These are phyloP conservation scores for Penicillium salamii DNA, from an alignment of 495 filamentous ascomycete genomes.

Conservation along the genomic window DNA sequence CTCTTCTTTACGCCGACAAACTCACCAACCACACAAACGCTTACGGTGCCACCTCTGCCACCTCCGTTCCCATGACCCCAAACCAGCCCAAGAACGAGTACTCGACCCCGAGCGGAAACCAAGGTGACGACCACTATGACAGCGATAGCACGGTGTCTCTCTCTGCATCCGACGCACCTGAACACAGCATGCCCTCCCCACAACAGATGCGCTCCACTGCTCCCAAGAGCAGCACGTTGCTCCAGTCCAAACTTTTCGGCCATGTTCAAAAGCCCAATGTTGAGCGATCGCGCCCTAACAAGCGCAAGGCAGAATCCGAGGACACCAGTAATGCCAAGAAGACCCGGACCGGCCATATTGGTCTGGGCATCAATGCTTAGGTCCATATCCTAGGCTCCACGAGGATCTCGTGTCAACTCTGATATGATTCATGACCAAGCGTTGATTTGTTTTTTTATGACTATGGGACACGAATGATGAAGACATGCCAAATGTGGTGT, in stretches of 20 bases:
- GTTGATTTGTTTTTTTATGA: constrained; percentile 25
- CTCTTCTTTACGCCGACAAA: constrained; percentile 69
- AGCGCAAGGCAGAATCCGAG: constrained; percentile 57
- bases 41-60: constrained; percentile 38
- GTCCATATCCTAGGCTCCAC: constrained; percentile 9
- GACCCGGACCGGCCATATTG: constrained; percentile 55
- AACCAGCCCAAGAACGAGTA: constrained; percentile 48
- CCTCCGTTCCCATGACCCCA: constrained; percentile 75
- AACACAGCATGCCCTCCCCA: constrained; percentile 23
- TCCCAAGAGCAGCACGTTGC: constrained; percentile 40
- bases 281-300: constrained; percentile 39
- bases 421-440: constrained; percentile 28
- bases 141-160: constrained; percentile 76
- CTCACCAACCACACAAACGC: constrained; percentile 59
- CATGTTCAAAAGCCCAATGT: constrained; percentile 58
- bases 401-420: constrained; percentile 2
- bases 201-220: constrained; percentile 22
- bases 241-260: constrained; percentile 69
- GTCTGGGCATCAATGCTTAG: constrained; percentile 60
- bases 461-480: constrained; percentile 33
- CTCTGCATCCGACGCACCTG: constrained; percentile 73
- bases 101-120: constrained; percentile 56
- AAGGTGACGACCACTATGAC: constrained; percentile 55
- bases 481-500: constrained; percentile 18
- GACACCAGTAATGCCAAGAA: constrained; percentile 54